Evolutionary conservation across 805 yeast species (phyloP).

Genomic region (Spathaspora gorwiae): DNA sequence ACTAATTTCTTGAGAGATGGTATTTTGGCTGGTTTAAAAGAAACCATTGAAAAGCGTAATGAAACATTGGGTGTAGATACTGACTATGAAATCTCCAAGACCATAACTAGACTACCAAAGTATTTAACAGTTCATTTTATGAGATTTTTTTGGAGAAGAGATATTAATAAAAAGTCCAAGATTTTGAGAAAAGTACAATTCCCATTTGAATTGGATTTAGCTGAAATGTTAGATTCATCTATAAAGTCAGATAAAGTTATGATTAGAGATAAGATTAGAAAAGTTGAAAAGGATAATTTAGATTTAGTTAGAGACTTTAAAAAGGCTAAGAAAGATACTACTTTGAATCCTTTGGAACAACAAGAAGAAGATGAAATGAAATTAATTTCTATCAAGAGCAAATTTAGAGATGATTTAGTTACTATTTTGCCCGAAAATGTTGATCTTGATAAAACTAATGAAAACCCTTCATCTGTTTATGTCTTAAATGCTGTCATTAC

Average conservation of each 20-base stretch:
- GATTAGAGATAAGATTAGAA: slow-evolving; percentile 72
- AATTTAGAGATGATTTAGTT: slow-evolving; percentile 47
- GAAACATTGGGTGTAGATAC: slow-evolving; percentile 67
- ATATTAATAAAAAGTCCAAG: slow-evolving; percentile 84
- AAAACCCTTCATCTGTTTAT: slow-evolving; percentile 84
- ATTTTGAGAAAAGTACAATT: slow-evolving; percentile 91
- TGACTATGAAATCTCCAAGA: slow-evolving; percentile 55
- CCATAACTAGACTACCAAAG: slow-evolving; percentile 77
- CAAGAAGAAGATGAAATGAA: slow-evolving; percentile 51
- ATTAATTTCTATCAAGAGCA: slow-evolving; percentile 42
- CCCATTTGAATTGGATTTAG: slow-evolving; percentile 87
- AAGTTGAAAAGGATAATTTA: slow-evolving; percentile 66
- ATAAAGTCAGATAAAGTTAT: slow-evolving; percentile 62
- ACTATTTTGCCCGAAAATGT: slow-evolving; percentile 38
- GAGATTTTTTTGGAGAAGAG: slow-evolving; percentile 94
- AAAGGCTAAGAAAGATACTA: slow-evolving; percentile 40
- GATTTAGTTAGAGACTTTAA: slow-evolving; percentile 73
- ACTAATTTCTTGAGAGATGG: slow-evolving; percentile 92
- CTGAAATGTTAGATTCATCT: slow-evolving; percentile 80
- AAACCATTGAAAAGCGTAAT: slow-evolving; percentile 72
- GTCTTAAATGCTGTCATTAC: slow-evolving; percentile 80
- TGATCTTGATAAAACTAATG: slow-evolving; percentile 43
- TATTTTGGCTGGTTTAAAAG: slow-evolving; percentile 65
- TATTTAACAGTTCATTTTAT: slow-evolving; percentile 87
- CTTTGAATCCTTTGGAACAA: slow-evolving; percentile 49